These are phyloP conservation scores for Fraxinus cuspidata DNA, from an alignment of 257 asterid species.

Conservation along the genomic window DNA sequence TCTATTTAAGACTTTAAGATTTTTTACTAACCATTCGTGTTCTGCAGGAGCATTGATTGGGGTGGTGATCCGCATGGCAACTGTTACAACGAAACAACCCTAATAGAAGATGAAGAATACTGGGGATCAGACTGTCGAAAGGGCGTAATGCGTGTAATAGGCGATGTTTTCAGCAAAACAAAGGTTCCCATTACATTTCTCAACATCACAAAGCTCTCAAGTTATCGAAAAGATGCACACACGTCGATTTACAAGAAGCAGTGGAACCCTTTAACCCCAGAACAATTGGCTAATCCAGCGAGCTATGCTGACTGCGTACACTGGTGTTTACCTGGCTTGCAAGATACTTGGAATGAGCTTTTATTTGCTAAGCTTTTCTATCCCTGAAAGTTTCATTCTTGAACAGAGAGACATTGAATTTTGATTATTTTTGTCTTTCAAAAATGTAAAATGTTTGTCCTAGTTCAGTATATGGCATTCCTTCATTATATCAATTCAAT, in stretches of 20 bases:
- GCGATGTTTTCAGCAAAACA: conserved; percentile 20
- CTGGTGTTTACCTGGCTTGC: conserved; percentile 44
- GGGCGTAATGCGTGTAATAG: conserved; percentile 28
- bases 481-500: too few species aligned
- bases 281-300: conserved; percentile 29
- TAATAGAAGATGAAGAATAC: conserved; percentile 37
- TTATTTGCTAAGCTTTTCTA: conserved; percentile 28
- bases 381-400: conserved; percentile 15
- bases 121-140: conserved; percentile 45
- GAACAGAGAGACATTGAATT: too few species aligned
- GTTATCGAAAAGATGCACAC: conserved; percentile 36
- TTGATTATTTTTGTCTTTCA: too few species aligned
- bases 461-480: too few species aligned
- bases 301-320: conserved; percentile 45
- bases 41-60: conserved; percentile 49
- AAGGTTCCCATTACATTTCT: conserved; percentile 27
- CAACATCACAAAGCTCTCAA: conserved; percentile 37
- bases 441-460: too few species aligned
- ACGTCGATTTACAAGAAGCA: conserved; percentile 41
- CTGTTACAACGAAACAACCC: conserved; percentile 42
- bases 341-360: conserved; percentile 37
- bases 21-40: too few species aligned
- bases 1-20: not conserved
- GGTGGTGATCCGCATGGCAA: conserved; percentile 39
- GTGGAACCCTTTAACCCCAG: conserved; percentile 28